Percentiles rank a stretch among this genome's conserved stretches.
These are phyloP conservation scores for Musa itinerans DNA, from an alignment of 176 grass and related monocot genomes.

Conservation along the genomic window DNA sequence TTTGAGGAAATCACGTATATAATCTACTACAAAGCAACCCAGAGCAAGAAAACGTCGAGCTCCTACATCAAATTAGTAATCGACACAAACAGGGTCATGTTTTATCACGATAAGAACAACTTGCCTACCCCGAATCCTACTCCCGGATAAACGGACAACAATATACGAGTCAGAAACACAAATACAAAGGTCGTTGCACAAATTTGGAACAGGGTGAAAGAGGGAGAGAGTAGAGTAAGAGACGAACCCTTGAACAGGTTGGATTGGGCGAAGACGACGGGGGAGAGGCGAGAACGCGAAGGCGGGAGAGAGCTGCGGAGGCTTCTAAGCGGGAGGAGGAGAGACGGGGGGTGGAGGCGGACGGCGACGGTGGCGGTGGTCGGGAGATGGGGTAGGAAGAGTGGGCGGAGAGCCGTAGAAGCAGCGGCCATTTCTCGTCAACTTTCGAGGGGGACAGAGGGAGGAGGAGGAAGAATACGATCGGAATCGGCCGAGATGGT, in stretches of 20 bases:
- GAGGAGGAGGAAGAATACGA: neutral
- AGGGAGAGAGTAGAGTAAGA: neutral
- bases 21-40: neutral
- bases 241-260: conserved; percentile 49
- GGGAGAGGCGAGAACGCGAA: conserved; percentile 2
- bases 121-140: too few species aligned
- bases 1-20: neutral
- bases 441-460: neutral
- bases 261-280: conserved; percentile 41
- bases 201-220: neutral
- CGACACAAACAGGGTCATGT: neutral
- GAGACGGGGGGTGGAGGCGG: neutral
- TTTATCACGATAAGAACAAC: neutral
- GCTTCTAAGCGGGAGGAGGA: neutral
- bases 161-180: neutral
- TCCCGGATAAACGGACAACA: neutral
- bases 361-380: neutral
- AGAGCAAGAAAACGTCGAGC: neutral
- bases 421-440: neutral
- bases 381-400: neutral
- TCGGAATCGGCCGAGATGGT: neutral
- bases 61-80: neutral
- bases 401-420: neutral
- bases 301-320: neutral
- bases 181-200: neutral